Percentiles rank a stretch among this genome's conserved stretches.
These are phyloP conservation scores for Hyaloraphidium curvatum DNA, from an alignment of 192 early-diverging fungal species.

Conservation along the genomic window DNA sequence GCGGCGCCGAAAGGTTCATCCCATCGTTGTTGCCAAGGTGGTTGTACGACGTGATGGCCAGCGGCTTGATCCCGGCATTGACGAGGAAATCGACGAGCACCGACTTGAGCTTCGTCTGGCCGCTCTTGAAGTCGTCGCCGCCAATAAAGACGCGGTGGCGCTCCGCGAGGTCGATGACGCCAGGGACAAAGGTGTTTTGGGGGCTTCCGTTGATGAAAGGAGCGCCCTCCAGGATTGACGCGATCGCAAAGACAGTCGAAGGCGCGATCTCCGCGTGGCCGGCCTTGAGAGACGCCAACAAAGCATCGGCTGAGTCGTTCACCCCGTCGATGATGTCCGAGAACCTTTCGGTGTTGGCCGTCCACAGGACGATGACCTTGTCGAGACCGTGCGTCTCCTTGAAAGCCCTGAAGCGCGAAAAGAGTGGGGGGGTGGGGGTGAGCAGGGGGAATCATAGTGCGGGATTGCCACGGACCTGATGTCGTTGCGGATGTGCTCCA, in stretches of 20 bases:
- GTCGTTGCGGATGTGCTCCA: conserved; percentile 82
- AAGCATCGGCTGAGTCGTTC: conserved; percentile 90
- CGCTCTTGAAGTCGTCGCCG: conserved; percentile 99
- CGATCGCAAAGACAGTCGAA: conserved; percentile 89
- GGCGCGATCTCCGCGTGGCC: conserved; percentile 87
- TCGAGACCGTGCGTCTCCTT: conserved; percentile 74
- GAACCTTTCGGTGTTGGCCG: conserved; percentile 96
- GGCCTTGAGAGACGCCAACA: conserved; percentile 55
- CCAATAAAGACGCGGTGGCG: conserved; percentile 78
- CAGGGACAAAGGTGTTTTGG: conserved; percentile 99
- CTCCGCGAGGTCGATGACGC: conserved; percentile 74
- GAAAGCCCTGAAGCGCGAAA: conserved; percentile 41
- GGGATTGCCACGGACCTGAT: conserved; percentile 36
- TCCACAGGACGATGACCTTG: conserved; percentile 93
- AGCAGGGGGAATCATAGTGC: neutral
- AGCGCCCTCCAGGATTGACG: conserved; percentile 82
- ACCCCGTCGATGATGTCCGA: conserved; percentile 69
- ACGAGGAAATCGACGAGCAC: conserved; percentile 97
- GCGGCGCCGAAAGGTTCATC: conserved; percentile 86
- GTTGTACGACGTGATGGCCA: conserved; percentile 39
- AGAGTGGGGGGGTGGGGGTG: neutral
- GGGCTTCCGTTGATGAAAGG: conserved; percentile 98
- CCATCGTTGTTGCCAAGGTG: conserved; percentile 98
- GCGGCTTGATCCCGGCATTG: conserved; percentile 94
- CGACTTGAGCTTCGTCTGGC: conserved; percentile 99